Evolutionary conservation across 208 protist genomes (phyloP).

Genomic region (Herpetomonas tarakana): DNA sequence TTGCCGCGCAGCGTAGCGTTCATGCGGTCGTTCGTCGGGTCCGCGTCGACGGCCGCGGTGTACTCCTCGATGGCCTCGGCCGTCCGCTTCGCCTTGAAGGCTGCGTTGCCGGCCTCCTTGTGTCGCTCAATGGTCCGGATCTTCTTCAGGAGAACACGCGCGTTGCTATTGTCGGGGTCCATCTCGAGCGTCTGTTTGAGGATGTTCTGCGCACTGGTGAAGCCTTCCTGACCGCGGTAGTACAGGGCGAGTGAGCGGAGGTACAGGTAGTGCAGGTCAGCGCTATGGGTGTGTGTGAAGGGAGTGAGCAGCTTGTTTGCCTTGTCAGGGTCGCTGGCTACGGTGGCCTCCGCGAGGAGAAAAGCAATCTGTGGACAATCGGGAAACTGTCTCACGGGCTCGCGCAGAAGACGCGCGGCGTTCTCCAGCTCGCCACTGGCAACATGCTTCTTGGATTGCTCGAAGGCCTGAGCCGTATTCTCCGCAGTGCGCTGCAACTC

Average conservation of each 20-base stretch:
- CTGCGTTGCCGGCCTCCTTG: conserved; percentile 80
- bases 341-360: conserved; percentile 57
- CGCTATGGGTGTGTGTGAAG: conserved; percentile 42
- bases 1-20: conserved; percentile 85
- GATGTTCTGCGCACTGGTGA: conserved; percentile 59
- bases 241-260: conserved; percentile 64
- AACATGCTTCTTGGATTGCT: conserved; percentile 28
- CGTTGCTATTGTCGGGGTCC: conserved; percentile 74
- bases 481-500: conserved; percentile 46
- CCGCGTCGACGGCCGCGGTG: conserved; percentile 67
- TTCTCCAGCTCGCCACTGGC: conserved; percentile 26
- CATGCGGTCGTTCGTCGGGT: conserved; percentile 71
- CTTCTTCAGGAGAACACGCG: conserved; percentile 69
- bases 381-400: conserved; percentile 45
- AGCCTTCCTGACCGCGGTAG: conserved; percentile 66
- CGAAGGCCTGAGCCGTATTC: conserved; percentile 36
- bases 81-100: conserved; percentile 73
- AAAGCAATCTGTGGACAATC: conserved; percentile 56
- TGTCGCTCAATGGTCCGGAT: conserved; percentile 61
- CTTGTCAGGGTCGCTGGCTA: conserved; percentile 42
- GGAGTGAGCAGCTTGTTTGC: conserved; percentile 41
- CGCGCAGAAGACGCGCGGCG: conserved; percentile 28
- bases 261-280: conserved; percentile 66
- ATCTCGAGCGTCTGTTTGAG: conserved; percentile 60
- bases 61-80: conserved; percentile 76